A percentile compares a stretch with the other conserved stretches of the same genome.
phyloP scores from a whole-genome alignment of 2,329 filamentous ascomycete species.

The Colletotrichum orbiculare region DNA sequence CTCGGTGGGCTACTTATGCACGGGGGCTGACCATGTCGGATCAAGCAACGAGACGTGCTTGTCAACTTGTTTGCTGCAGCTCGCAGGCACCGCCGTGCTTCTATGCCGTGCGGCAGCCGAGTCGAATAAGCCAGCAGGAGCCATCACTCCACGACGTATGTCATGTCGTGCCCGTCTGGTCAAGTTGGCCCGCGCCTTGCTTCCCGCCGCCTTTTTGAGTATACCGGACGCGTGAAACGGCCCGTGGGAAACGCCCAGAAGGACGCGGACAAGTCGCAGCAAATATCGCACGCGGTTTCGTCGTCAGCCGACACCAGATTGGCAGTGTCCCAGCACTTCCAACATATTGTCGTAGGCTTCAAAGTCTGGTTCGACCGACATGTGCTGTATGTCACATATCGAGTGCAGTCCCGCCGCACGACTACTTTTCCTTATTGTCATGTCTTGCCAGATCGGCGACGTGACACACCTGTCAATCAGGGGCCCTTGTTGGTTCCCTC shows the following conservation, averaged over 20 bases:
- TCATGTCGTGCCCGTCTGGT: no score
- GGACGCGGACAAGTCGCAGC: slow-evolving; percentile 9
- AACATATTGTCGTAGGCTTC: slow-evolving; percentile 3
- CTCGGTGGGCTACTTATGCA: no score
- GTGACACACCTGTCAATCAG: not conserved
- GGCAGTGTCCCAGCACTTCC: not conserved
- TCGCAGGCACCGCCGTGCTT: slow-evolving; percentile 16
- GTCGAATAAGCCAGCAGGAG: no score
- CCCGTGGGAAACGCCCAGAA: slow-evolving; percentile 20
- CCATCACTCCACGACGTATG: no score
- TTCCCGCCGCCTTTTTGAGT: slow-evolving; percentile 14
- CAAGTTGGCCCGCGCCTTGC: not conserved
- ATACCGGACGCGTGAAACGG: slow-evolving; percentile 9
- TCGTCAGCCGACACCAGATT: slow-evolving; percentile 14
- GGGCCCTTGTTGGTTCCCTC: slow-evolving; percentile 27
- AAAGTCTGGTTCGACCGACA: not conserved
- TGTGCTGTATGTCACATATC: not conserved
- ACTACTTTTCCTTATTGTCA: not conserved
- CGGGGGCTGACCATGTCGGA: no score
- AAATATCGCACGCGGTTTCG: slow-evolving; percentile 10
- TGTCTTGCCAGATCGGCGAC: slow-evolving; percentile 2
- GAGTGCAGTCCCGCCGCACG: slow-evolving; percentile 6
- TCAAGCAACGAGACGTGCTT: not conserved
- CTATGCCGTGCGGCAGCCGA: not conserved
- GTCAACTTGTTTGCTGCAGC: not conserved